Conservation (phyloP, 495 filamentous ascomycete species). For the Trichoderma gamsii region DNA sequence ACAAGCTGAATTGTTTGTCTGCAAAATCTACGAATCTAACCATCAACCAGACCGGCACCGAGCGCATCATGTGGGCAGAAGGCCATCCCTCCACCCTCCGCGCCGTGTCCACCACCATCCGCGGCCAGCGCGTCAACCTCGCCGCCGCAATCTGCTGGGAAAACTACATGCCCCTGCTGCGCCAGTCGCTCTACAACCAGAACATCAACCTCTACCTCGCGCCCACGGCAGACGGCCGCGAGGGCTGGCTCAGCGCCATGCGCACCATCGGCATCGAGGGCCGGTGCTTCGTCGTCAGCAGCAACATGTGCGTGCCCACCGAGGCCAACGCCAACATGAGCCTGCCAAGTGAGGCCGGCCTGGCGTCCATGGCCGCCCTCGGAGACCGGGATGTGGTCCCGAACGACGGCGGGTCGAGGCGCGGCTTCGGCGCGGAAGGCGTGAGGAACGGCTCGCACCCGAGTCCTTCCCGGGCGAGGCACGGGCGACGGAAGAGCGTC, state of each 20-base stretch:
- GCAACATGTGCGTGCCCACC: constrained; percentile 69
- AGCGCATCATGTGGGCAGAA: constrained; percentile 85
- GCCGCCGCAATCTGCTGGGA: constrained; percentile 95
- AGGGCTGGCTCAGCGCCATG: constrained; percentile 80
- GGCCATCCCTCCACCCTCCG: constrained; percentile 74
- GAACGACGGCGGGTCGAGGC: neutral
- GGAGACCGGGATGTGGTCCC: constrained; percentile 1
- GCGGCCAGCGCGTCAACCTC: constrained; percentile 68
- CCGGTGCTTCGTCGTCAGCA: constrained; percentile 76
- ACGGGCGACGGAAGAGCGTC: constrained; percentile 22
- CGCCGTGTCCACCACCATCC: constrained; percentile 74
- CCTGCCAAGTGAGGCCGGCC: constrained; percentile 32
- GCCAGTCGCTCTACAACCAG: constrained; percentile 69
- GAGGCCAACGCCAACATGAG: constrained; percentile 58
- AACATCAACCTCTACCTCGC: constrained; percentile 92
- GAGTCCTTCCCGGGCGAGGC: neutral
- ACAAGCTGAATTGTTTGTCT: neutral
- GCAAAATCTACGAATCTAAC: neutral
- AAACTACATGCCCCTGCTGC: constrained; percentile 88
- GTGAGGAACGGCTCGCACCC: constrained; percentile 17
- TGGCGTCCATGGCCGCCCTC: neutral
- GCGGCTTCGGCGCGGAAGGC: constrained; percentile 5
- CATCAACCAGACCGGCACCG: constrained; percentile 58
- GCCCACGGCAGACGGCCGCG: constrained; percentile 80
- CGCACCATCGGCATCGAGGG: constrained; percentile 75